These are phyloP conservation scores for Hyphodiscus sp. DNA, from an alignment of 2,329 filamentous ascomycete species.

Conservation along the genomic window DNA sequence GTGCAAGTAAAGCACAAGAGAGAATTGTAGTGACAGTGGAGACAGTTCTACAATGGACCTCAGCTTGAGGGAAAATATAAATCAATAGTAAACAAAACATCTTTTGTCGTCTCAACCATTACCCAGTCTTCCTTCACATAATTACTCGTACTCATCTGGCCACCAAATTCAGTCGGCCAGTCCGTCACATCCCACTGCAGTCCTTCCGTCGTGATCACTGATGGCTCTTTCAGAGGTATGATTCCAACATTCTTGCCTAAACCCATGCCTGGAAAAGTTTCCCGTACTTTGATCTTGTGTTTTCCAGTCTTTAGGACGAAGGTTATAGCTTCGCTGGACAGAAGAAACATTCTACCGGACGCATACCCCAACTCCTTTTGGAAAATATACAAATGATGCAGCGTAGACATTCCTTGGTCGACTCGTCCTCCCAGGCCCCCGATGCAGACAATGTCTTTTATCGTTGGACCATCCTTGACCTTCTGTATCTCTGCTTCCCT, in stretches of 20 bases:
- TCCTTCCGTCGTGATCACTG: conserved; percentile 70
- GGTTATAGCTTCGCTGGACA: conserved; percentile 73
- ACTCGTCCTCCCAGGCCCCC: conserved; percentile 85
- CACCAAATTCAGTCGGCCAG: conserved; percentile 74
- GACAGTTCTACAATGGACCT: background rate
- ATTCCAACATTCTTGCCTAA: conserved; percentile 73
- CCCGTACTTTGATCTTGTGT: conserved; percentile 58
- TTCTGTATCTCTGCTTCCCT: background rate
- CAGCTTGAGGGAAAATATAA: conserved; percentile 10
- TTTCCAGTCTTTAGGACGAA: conserved; percentile 67
- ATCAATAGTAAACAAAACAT: conserved; percentile 71
- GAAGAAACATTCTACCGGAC: conserved; percentile 62
- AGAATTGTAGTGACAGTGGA: too few relatives aligned
- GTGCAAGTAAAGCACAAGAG: too few relatives aligned
- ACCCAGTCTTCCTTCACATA: conserved; percentile 58
- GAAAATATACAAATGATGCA: conserved; percentile 74
- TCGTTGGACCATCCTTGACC: conserved; percentile 16
- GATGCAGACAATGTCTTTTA: conserved; percentile 66
- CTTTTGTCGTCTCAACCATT: conserved; percentile 53
- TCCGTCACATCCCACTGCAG: conserved; percentile 85
- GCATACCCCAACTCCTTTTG: conserved; percentile 44
- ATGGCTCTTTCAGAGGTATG: conserved; percentile 73
- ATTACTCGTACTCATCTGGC: conserved; percentile 73
- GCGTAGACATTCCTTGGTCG: conserved; percentile 83
- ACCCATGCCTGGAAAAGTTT: conserved; percentile 6